phyloP scores from a whole-genome alignment of 169 alveolate species.

The Cryptosporidium meleagridis region DNA sequence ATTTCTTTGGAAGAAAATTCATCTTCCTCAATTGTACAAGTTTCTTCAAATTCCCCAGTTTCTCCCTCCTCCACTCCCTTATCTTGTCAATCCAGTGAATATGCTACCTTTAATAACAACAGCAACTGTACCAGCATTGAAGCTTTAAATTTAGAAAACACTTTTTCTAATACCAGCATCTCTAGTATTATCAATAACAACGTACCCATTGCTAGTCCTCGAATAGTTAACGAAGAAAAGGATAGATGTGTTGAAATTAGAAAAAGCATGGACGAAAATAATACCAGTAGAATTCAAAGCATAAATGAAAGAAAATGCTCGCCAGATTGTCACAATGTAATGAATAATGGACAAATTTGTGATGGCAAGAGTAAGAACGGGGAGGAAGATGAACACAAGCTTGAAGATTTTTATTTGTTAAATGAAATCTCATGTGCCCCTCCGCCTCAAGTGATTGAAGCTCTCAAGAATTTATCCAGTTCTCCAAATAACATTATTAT shows the following conservation, averaged over 20 bases:
- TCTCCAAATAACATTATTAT: constrained; percentile 79
- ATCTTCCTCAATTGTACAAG: background rate
- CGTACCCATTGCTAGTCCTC: background rate
- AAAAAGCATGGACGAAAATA: background rate
- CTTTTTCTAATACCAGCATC: background rate
- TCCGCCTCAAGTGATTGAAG: constrained; percentile 16
- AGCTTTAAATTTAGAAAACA: background rate
- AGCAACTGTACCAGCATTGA: constrained; percentile 11
- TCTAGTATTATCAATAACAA: background rate
- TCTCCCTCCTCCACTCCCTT: background rate
- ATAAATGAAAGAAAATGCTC: background rate
- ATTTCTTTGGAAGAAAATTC: too few relatives aligned
- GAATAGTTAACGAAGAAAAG: background rate
- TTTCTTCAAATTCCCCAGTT: background rate
- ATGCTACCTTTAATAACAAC: background rate
- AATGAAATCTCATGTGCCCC: constrained; percentile 50
- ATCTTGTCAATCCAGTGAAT: background rate
- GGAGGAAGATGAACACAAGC: background rate
- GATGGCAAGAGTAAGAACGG: background rate
- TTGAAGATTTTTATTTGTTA: background rate
- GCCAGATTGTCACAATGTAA: background rate
- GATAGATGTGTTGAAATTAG: background rate
- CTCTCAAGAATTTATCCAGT: constrained; percentile 40
- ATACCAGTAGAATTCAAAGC: background rate
- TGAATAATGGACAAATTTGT: background rate